Base-by-base conservation (phyloP, 2,329 filamentous ascomycete genomes). In the Clarireedia paspali region DNA sequence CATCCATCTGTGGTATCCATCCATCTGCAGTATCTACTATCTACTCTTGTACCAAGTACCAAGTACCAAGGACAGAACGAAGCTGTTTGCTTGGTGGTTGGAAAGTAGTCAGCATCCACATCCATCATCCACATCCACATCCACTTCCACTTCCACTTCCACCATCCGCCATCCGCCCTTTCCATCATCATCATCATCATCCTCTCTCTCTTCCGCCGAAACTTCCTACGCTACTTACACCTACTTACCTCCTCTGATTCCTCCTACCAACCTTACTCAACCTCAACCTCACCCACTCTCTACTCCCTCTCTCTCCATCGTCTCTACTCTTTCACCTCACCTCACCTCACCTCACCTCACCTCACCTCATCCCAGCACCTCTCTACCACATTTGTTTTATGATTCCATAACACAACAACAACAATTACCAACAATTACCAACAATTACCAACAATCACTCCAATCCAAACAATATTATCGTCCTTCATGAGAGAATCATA, bases 401-500 rank as follows among this genome's bases (percentile, higher is more conserved):
- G 20, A 53, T 47, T 38, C 17, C n/a, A 53, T 53, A 54, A 39
- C 36, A 48, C 23, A 27, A 48, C n/a, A 45, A 38, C 20, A 20
- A 20, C 34, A 23, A 50, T 14, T 17, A 40, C 26, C 7, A 30
- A 15, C 34, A 23, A 50, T 14, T 17, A 40, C 26, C 7, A 30
- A 15, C 34, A 23, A 50, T 14, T 17, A 40, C 26, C 7, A 30
- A 12, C 44, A 40, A 47, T 34, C 47, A 24, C 51, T 36, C 50
- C 4, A 36, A 12, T 7, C 15, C 27, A 48, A 15, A 45, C 30
- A 9, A 36, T 17, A 27, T 47, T 53, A 53, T 46, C 50, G 17
- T 46, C 44, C 50, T 48, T 54, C 52, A 54, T 54, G 52, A 47
- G 45, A 42, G 17, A 38, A 54, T 54, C 52, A 42, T 49, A 53